A percentile compares a stretch with the other conserved stretches of the same genome.
phyloP scores from a whole-genome alignment of 495 filamentous ascomycete species.

The Cercophora newfieldiana region DNA sequence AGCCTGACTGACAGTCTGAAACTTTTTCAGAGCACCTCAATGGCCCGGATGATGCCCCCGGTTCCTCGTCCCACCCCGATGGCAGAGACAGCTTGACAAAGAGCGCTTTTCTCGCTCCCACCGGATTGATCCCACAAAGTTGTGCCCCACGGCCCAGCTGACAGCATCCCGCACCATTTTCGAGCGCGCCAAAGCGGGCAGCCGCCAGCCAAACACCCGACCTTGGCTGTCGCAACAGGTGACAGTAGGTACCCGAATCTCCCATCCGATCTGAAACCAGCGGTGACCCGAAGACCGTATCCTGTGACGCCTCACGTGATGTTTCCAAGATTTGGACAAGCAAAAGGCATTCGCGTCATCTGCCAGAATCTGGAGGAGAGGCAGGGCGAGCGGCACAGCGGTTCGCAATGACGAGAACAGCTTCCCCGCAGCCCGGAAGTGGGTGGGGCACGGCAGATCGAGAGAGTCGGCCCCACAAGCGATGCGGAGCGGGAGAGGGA shows the following conservation, averaged over 20 bases:
- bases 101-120: neutral
- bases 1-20: neutral
- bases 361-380: neutral
- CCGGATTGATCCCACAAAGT: neutral
- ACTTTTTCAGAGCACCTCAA: conserved; percentile 2
- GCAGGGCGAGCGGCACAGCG: neutral
- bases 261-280: neutral
- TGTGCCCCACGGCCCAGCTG: neutral
- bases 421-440: neutral
- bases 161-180: neutral
- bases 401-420: neutral
- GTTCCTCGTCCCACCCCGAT: neutral
- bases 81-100: neutral
- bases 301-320: conserved; percentile 15
- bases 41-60: neutral
- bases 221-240: conserved; percentile 2
- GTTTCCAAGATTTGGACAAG: neutral
- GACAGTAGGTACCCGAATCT: conserved; percentile 2
- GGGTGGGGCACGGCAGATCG: conserved; percentile 9
- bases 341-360: neutral
- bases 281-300: too few relatives aligned
- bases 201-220: neutral
- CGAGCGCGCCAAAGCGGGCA: neutral
- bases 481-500: conserved; percentile 3
- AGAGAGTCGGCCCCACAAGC: conserved; percentile 12